phyloP scores from a whole-genome alignment of 345 rosid genomes.

The Rhizophora mangle region DNA sequence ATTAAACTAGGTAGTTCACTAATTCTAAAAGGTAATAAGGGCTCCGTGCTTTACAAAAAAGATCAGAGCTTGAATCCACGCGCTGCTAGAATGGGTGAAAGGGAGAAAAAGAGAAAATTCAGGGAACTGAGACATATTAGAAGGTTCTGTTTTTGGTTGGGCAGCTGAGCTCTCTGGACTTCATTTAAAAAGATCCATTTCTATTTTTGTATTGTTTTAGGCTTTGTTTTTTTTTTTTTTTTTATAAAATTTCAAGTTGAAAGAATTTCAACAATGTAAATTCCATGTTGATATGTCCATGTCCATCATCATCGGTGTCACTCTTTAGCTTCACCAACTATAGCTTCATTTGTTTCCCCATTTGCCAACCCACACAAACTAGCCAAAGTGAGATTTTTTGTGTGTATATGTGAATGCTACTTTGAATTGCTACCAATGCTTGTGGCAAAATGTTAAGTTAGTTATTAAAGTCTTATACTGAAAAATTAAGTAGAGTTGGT shows the following conservation, averaged over 20 bases:
- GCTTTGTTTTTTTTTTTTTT: background rate
- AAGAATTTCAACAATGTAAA: too few relatives aligned
- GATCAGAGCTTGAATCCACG: background rate
- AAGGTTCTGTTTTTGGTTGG: conserved; percentile 27
- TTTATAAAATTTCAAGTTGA: too few relatives aligned
- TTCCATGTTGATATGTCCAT: too few relatives aligned
- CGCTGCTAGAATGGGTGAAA: background rate
- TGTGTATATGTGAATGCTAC: background rate
- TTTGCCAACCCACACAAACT: background rate
- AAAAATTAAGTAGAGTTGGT: too few relatives aligned
- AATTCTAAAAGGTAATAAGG: too few relatives aligned
- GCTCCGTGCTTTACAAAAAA: background rate
- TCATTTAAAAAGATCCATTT: background rate
- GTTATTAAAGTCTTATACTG: too few relatives aligned
- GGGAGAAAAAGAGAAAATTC: background rate
- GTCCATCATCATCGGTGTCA: background rate
- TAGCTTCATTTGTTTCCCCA: conserved; percentile 13
- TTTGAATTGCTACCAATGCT: background rate
- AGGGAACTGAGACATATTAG: conserved; percentile 11
- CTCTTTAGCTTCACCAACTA: background rate
- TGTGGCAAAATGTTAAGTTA: background rate
- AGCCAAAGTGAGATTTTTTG: background rate
- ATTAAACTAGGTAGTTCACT: too few relatives aligned
- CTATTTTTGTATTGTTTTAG: background rate
- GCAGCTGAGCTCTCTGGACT: conserved; percentile 40